Evolutionary conservation across 441 rosid genomes (phyloP), one percentile per base, ranked within the genome.

Genomic region (Adansonia grandidieri): DNA sequence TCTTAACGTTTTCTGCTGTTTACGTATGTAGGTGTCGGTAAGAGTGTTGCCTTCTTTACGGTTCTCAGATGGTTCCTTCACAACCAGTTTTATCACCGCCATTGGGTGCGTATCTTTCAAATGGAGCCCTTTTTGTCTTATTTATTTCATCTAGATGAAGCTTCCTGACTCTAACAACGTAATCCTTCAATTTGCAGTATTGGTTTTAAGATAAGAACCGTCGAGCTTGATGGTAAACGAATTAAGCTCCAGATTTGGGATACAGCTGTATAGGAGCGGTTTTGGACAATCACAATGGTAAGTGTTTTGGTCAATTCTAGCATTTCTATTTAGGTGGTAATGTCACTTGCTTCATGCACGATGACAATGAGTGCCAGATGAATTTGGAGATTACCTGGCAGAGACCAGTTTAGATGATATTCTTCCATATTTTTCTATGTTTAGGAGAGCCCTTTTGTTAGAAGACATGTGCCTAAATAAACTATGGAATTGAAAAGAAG

Each of bases 181-280:
- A 28, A 63, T 71, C 65, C 48, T 2, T 73, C 70, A 61, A 14
- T 76, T 24, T 81, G 81, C 86, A 91, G 93, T 11, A 91, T 91
- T 83, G 96, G 90, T 82, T 91, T 91, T 81, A 91, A 91, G 88
- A 90, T 91, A 85, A 84, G 93, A 81, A 90, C 93, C 76, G 87
- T 89, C 77, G 95, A 91, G 81, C 93, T 91, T 69, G 93, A 89
- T 88, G 89, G 92, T 42, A 91, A 91, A 77, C 88, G 92, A 57
- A 89, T 91, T 82, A 91, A 91, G 84, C 93, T 91, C 60, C 95
- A 91, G 82, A 91, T 91, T 82, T 91, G 93, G 92, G 93, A 91
- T 58, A 91, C 93, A 56, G 95, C 95, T 76, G 95, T 93, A 74
- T 93, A 91, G 87, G 93, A 91, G 80, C 86, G 95, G n/a, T 89